Percentiles rank a stretch among this genome's conserved stretches.
Evolutionary conservation across 192 early-diverging fungal species (phyloP).

Genomic region (Lunasporangiospora selenospora): DNA sequence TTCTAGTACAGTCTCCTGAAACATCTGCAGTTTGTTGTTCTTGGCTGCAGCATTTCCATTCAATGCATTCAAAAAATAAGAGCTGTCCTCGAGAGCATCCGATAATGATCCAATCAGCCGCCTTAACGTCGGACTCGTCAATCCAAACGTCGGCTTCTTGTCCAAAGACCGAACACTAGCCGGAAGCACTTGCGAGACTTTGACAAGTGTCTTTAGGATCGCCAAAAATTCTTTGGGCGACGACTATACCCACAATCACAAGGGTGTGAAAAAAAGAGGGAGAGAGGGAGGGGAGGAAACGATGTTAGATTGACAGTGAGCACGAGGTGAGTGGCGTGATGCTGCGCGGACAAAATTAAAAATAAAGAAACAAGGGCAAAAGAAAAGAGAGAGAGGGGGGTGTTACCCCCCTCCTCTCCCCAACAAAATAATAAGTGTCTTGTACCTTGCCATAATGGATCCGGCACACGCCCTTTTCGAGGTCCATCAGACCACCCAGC

Average conservation of each 20-base stretch:
- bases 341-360: no score
- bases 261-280: not conserved
- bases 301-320: no score
- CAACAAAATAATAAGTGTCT: no score
- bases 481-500: conserved; percentile 63
- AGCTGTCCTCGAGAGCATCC: conserved; percentile 40
- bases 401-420: no score
- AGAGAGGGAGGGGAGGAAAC: no score
- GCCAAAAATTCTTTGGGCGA: conserved; percentile 66
- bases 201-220: conserved; percentile 55
- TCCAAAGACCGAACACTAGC: not conserved
- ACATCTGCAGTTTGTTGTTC: conserved; percentile 63
- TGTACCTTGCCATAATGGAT: conserved; percentile 68
- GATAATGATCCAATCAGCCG: conserved; percentile 48
- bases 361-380: no score
- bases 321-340: no score
- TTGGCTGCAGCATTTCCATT: conserved; percentile 53
- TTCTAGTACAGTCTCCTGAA: conserved; percentile 47
- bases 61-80: conserved; percentile 49
- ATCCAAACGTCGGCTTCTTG: not conserved
- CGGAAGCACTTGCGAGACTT: conserved; percentile 41
- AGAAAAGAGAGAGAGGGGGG: no score
- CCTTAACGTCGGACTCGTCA: conserved; percentile 43
- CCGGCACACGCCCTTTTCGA: conserved; percentile 70
- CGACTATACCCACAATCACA: conserved; percentile 34